phyloP scores from a whole-genome alignment of 2,329 filamentous ascomycete genomes.

The Pseudogymnoascus sp. region DNA sequence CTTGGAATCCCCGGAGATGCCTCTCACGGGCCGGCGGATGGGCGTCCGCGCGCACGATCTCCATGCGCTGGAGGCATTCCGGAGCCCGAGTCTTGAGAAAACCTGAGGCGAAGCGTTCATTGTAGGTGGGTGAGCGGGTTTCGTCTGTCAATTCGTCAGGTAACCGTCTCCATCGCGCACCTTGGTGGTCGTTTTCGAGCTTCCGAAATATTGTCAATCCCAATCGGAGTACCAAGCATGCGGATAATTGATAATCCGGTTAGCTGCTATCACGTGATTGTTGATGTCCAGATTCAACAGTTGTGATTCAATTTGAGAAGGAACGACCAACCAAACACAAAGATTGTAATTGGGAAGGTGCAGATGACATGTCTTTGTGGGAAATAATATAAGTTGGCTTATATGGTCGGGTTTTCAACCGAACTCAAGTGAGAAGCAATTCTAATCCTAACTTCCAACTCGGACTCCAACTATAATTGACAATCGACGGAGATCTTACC shows the following conservation, averaged over 20 bases:
- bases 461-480: background rate
- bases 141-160: constrained; percentile 5
- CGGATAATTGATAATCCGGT: constrained; percentile 1
- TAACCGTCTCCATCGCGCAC: constrained; percentile 8
- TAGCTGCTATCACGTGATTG: background rate
- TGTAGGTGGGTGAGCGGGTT: background rate
- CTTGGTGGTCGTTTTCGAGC: background rate
- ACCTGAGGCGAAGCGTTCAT: background rate
- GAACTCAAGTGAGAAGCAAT: background rate
- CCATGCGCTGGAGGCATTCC: background rate
- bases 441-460: background rate
- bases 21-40: constrained; percentile 6
- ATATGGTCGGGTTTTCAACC: background rate
- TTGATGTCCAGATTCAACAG: background rate
- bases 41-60: background rate
- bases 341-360: background rate
- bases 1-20: background rate
- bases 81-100: background rate
- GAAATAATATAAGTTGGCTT: background rate
- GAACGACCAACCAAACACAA: background rate
- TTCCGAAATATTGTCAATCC: constrained; percentile 5
- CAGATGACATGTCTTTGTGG: background rate
- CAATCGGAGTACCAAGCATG: background rate
- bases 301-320: background rate
- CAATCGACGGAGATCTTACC: too few relatives aligned